phyloP scores from a whole-genome alignment of 371 early-diverging fungal species.

The Apophysomyces ossiformis region DNA sequence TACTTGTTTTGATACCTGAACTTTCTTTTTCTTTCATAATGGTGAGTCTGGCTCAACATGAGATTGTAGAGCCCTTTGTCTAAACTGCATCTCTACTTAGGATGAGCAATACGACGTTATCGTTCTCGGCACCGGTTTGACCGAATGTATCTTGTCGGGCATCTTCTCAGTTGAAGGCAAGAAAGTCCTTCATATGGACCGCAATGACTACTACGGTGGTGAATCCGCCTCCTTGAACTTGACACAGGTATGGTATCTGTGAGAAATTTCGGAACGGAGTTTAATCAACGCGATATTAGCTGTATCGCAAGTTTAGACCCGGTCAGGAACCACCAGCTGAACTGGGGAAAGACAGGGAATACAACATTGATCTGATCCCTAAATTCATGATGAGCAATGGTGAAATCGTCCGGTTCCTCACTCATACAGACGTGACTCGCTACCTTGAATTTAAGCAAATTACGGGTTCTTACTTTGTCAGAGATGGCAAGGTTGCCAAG shows the following conservation, averaged over 20 bases:
- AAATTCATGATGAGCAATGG: constrained; percentile 99
- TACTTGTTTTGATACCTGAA: constrained; percentile 9
- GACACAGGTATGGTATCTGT: constrained; percentile 72
- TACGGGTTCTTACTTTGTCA: constrained; percentile 94
- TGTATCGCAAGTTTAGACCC: constrained; percentile 87
- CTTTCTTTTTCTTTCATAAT: constrained; percentile 11
- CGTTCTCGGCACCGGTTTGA: constrained; percentile 98
- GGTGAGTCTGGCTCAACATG: neutral
- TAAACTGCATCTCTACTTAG: constrained; percentile 36
- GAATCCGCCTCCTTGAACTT: constrained; percentile 94
- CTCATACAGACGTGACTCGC: constrained; percentile 96
- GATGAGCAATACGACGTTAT: constrained; percentile 94
- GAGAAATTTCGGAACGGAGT: constrained; percentile 8
- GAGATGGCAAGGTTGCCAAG: constrained; percentile 84
- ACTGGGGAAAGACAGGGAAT: constrained; percentile 93
- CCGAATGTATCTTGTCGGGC: constrained; percentile 99
- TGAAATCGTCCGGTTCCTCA: constrained; percentile 83
- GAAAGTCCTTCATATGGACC: constrained; percentile 98
- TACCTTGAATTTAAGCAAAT: constrained; percentile 98
- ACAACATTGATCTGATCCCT: constrained; percentile 98
- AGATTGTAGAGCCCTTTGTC: neutral
- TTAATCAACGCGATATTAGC: constrained; percentile 46
- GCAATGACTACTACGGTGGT: constrained; percentile 99
- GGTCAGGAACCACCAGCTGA: constrained; percentile 66
- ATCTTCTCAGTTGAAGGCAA: constrained; percentile 97